These are phyloP conservation scores for Trametes pubescens DNA, from an alignment of 1,284 basidiomycete genomes.

Conservation along the genomic window DNA sequence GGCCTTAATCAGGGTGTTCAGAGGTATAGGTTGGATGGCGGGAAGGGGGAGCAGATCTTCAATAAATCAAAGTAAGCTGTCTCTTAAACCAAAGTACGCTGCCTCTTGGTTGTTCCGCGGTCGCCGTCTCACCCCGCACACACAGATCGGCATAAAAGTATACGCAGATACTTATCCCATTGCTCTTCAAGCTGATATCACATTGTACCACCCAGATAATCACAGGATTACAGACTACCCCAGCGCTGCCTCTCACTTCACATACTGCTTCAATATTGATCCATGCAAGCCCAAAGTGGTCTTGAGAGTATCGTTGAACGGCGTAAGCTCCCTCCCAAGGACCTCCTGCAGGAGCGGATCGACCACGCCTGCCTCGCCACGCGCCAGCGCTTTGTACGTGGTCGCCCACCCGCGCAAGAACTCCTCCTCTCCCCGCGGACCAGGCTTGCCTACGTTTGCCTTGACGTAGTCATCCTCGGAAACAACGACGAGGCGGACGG, in stretches of 20 bases:
- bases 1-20: slow-evolving; percentile 56
- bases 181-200: no score
- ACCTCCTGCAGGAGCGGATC: slow-evolving; percentile 40
- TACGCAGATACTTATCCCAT: not conserved
- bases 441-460: slow-evolving; percentile 31
- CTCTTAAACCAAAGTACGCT: no score
- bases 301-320: slow-evolving; percentile 39
- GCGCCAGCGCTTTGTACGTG: slow-evolving; percentile 39
- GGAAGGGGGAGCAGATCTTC: slow-evolving; percentile 41
- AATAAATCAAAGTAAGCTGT: slow-evolving; percentile 16
- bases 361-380: slow-evolving; percentile 41
- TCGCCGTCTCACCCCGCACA: no score
- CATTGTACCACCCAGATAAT: not conserved
- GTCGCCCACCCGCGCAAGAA: slow-evolving; percentile 44
- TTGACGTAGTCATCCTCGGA: slow-evolving; percentile 41
- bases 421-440: slow-evolving; percentile 36
- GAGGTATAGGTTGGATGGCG: slow-evolving; percentile 48
- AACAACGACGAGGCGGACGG: slow-evolving; percentile 37
- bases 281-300: slow-evolving; percentile 29
- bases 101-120: not conserved
- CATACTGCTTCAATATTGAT: slow-evolving; percentile 28
- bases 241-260: slow-evolving; percentile 16
- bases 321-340: slow-evolving; percentile 39
- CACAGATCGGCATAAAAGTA: no score
- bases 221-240: not conserved